Percentiles rank a stretch among this genome's conserved stretches.
These are phyloP conservation scores for Diplocarpon rosae DNA, from an alignment of 2,329 filamentous ascomycete genomes.

Conservation along the genomic window DNA sequence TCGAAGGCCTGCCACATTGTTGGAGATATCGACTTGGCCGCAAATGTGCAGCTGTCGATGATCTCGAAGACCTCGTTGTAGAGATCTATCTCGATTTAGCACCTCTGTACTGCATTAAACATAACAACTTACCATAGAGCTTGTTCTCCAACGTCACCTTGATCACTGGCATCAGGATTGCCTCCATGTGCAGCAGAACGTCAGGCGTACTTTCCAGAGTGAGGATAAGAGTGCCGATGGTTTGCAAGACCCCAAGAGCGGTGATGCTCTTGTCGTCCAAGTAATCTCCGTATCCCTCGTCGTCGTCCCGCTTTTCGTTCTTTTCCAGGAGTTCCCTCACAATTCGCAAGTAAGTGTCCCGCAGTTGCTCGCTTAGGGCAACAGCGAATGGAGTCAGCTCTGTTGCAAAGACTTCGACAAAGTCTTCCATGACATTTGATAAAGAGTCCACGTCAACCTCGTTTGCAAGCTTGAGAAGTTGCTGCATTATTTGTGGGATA, in stretches of 20 bases:
- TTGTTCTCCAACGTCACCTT: conserved; percentile 95
- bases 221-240: conserved; percentile 91
- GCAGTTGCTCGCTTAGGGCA: conserved; percentile 85
- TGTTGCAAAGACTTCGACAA: conserved; percentile 95
- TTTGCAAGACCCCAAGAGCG: conserved; percentile 89
- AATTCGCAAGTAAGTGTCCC: conserved; percentile 92
- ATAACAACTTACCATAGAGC: conserved; percentile 59
- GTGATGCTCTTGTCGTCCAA: conserved; percentile 98
- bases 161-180: conserved; percentile 94
- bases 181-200: conserved; percentile 86
- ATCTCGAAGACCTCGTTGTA: conserved; percentile 99
- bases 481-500: conserved; percentile 99
- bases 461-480: conserved; percentile 90
- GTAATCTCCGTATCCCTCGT: conserved; percentile 78
- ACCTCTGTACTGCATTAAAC: conserved; percentile 3
- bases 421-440: conserved; percentile 99
- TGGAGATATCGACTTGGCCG: conserved; percentile 85
- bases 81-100: conserved; percentile 46
- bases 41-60: conserved; percentile 97
- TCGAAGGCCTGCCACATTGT: conserved; percentile 99
- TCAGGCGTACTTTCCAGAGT: conserved; percentile 96
- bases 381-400: conserved; percentile 96
- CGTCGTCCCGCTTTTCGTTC: conserved; percentile 61
- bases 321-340: conserved; percentile 85
- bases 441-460: conserved; percentile 96